These are phyloP conservation scores for Marasmius tenuissimus DNA, from an alignment of 1,284 basidiomycete species.

Conservation along the genomic window DNA sequence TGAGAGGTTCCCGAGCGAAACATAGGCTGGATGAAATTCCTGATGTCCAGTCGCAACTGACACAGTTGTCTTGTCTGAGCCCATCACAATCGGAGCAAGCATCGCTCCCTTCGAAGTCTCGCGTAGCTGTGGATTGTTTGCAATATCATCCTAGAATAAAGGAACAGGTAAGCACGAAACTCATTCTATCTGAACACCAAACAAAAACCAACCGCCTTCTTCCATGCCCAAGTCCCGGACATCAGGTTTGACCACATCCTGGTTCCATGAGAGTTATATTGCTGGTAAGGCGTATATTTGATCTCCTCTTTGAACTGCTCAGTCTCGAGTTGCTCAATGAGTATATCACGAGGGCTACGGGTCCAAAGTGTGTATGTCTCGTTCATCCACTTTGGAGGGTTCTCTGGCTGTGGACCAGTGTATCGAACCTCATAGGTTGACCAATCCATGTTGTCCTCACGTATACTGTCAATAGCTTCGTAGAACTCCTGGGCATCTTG, in stretches of 20 bases:
- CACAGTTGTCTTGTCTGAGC: conserved; percentile 35
- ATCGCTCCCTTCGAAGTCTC: conserved; percentile 21
- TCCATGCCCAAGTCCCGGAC: no score
- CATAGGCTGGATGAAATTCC: conserved; percentile 30
- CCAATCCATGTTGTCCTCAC: no score
- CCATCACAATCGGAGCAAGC: conserved; percentile 30
- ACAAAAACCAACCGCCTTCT: conserved; percentile 11
- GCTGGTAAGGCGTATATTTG: no score
- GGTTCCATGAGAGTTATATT: no score
- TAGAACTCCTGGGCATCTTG: conserved; percentile 20
- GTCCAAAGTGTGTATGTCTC: not conserved
- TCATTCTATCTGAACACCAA: no score
- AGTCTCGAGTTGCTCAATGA: conserved; percentile 21
- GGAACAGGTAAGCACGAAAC: not conserved
- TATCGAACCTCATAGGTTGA: conserved; percentile 20
- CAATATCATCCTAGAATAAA: conserved; percentile 20
- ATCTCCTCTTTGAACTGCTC: conserved; percentile 20
- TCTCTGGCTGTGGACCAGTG: conserved; percentile 18
- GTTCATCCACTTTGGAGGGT: conserved; percentile 8
- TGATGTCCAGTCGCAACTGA: conserved; percentile 33
- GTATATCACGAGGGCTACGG: not conserved
- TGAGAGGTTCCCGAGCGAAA: no score
- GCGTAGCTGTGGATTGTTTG: conserved; percentile 7
- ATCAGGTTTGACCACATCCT: no score
- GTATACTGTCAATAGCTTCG: conserved; percentile 24